Evolutionary conservation across 192 early-diverging fungal genomes (phyloP).

Genomic region (Helicostylum pulchrum): DNA sequence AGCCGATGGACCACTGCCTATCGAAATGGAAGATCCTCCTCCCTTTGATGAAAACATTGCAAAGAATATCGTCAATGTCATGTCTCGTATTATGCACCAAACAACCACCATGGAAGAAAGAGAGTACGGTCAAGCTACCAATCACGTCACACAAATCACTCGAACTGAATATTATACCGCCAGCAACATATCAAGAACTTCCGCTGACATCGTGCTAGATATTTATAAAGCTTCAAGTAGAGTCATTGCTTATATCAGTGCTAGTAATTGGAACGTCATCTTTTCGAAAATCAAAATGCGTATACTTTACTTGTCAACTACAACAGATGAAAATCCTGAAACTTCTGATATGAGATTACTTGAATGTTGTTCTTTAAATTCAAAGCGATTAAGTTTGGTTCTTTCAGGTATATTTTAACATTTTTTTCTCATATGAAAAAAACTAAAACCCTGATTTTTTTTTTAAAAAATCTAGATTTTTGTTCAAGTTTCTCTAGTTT

Average conservation of each 20-base stretch:
- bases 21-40: slow-evolving; percentile 61
- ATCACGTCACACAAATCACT: slow-evolving; percentile 27
- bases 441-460: too few species aligned
- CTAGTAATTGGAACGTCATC: slow-evolving; percentile 85
- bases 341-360: slow-evolving; percentile 82
- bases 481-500: slow-evolving; percentile 53
- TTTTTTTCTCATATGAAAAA: too few species aligned
- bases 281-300: slow-evolving; percentile 68
- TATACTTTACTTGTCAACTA: slow-evolving; percentile 60
- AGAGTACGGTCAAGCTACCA: slow-evolving; percentile 31
- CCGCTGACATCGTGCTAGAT: slow-evolving; percentile 58
- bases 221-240: slow-evolving; percentile 81
- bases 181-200: slow-evolving; percentile 14
- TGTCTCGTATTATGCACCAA: slow-evolving; percentile 66
- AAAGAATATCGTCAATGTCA: slow-evolving; percentile 58
- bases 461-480: slow-evolving; percentile 42
- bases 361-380: slow-evolving; percentile 82
- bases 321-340: slow-evolving; percentile 65
- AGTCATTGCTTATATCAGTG: slow-evolving; percentile 82
- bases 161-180: slow-evolving; percentile 32
- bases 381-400: slow-evolving; percentile 63
- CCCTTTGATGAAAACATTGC: slow-evolving; percentile 71
- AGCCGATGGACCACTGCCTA: slow-evolving; percentile 24
- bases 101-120: slow-evolving; percentile 46
- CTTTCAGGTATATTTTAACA: slow-evolving; percentile 62